Evolutionary conservation across 352 stramenopile species (phyloP).

Genomic region (Phytophthora ohioensis): DNA sequence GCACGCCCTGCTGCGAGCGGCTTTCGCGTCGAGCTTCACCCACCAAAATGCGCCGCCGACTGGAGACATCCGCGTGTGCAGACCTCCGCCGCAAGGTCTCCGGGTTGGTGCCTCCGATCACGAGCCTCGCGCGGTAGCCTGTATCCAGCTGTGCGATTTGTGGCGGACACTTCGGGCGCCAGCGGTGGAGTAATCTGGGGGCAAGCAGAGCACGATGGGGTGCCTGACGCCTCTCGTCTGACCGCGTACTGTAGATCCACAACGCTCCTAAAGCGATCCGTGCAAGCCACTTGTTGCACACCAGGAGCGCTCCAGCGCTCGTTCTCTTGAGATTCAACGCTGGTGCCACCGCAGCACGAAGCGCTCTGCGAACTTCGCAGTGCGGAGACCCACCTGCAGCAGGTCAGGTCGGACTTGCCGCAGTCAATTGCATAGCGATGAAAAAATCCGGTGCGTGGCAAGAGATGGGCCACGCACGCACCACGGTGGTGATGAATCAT

Average conservation of each 20-base stretch:
- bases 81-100: not conserved
- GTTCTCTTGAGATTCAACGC: not conserved
- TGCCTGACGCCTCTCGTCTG: not conserved
- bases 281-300: not conserved
- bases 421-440: not conserved
- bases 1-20: constrained; percentile 11
- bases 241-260: not conserved
- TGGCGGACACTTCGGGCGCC: constrained; percentile 10
- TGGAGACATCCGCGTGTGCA: not conserved
- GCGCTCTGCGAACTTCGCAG: no score
- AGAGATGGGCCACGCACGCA: constrained; percentile 19
- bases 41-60: constrained; percentile 15
- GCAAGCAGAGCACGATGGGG: constrained; percentile 11
- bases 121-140: constrained; percentile 3
- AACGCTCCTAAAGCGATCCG: not conserved
- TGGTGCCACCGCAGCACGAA: not conserved
- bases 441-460: constrained; percentile 28
- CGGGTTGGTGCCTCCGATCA: not conserved
- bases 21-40: constrained; percentile 16
- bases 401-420: constrained; percentile 7
- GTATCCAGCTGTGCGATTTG: constrained; percentile 23
- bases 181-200: constrained; percentile 23
- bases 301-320: not conserved
- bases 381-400: not conserved
- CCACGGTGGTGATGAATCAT: not conserved